A percentile compares a stretch with the other conserved stretches of the same genome.
These are phyloP conservation scores for Sporothrix brasiliensis DNA, from an alignment of 2,329 filamentous ascomycete genomes.

Conservation along the genomic window DNA sequence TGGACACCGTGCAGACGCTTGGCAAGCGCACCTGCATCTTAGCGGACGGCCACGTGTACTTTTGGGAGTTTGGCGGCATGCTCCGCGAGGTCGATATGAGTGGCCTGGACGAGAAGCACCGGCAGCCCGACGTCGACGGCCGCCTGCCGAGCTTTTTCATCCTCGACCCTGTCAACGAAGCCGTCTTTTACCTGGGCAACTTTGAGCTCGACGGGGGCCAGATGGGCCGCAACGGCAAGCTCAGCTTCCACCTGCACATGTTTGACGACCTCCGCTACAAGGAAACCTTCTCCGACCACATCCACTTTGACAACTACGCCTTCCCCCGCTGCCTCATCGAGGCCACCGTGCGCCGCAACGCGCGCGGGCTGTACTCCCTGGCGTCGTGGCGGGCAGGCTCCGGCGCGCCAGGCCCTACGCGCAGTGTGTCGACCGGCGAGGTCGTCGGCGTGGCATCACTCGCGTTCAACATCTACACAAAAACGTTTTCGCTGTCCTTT, in stretches of 20 bases:
- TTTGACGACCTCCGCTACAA: conserved; percentile 28
- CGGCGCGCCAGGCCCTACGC: conserved; percentile 13
- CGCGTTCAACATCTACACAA: conserved; percentile 34
- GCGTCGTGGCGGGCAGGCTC: conserved; percentile 31
- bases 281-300: conserved; percentile 30
- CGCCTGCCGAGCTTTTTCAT: conserved; percentile 34
- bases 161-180: conserved; percentile 28
- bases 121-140: conserved; percentile 32
- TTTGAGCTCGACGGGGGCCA: conserved; percentile 24
- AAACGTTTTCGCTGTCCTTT: conserved; percentile 28
- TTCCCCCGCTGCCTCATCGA: conserved; percentile 30
- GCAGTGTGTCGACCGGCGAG: not conserved
- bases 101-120: conserved; percentile 28
- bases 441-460: conserved; percentile 29
- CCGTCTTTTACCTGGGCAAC: conserved; percentile 34
- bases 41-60: conserved; percentile 28
- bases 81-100: conserved; percentile 31
- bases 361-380: conserved; percentile 29
- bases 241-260: conserved; percentile 33
- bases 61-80: conserved; percentile 31
- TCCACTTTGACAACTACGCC: conserved; percentile 24
- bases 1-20: conserved; percentile 32
- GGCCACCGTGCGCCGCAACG: conserved; percentile 30
- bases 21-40: conserved; percentile 33
- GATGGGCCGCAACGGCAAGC: conserved; percentile 21